Evolutionary conservation across 441 rosid species (phyloP).

Genomic region (Kokia cookei): DNA sequence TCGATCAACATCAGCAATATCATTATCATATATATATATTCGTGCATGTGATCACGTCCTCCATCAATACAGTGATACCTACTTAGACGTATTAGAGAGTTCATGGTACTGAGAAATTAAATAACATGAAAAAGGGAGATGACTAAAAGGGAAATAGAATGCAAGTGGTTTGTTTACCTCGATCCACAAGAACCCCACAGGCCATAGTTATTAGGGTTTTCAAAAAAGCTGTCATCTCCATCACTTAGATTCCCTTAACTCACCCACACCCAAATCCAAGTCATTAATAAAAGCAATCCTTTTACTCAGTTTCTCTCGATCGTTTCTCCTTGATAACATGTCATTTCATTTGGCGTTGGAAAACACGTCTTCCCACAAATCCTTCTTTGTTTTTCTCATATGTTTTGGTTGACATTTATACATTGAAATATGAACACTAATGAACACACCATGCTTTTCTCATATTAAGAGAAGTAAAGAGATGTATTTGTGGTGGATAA

Average conservation of each 20-base stretch:
- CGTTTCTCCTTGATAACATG: not conserved
- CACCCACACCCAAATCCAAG: not conserved
- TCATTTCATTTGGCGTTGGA: not conserved
- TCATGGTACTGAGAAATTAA: too few relatives aligned
- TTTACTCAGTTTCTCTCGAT: not conserved
- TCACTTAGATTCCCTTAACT: not conserved
- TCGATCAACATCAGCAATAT: not conserved
- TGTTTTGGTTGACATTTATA: not conserved
- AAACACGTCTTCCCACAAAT: not conserved
- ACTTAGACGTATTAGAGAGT: too few relatives aligned
- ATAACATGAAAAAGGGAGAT: not conserved
- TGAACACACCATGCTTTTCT: not conserved
- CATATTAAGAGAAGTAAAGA: not conserved
- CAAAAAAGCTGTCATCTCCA: not conserved
- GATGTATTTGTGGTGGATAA: not conserved
- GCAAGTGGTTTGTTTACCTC: not conserved
- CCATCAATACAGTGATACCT: not conserved
- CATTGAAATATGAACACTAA: not conserved
- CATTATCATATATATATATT: not conserved
- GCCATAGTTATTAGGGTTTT: not conserved
- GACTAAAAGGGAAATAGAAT: not conserved
- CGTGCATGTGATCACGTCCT: not conserved
- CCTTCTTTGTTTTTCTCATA: not conserved
- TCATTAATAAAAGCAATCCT: not conserved
- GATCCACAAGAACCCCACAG: not conserved